These are phyloP conservation scores for Scheffersomyces coipomensis DNA, from an alignment of 805 yeast species.

Conservation along the genomic window DNA sequence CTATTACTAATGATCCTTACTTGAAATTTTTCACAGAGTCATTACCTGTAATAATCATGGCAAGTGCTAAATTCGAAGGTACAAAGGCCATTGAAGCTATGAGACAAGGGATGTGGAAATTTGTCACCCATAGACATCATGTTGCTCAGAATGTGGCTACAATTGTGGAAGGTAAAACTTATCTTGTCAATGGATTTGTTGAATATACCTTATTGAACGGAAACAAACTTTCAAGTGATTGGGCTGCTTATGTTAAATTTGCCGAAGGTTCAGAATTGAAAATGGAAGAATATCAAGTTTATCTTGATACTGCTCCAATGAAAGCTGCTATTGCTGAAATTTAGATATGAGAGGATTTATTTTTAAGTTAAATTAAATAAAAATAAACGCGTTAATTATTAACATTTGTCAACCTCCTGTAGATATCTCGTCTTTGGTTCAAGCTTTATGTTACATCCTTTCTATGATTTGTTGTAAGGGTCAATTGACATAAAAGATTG, in stretches of 20 bases:
- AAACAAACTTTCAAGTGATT: slow-evolving; percentile 4
- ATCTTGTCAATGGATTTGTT: slow-evolving; percentile 10
- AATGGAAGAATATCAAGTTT: slow-evolving; percentile 11
- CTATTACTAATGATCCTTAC: slow-evolving; percentile 9
- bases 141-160: slow-evolving; percentile 9
- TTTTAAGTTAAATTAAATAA: too few relatives aligned
- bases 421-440: too few relatives aligned
- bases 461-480: too few relatives aligned
- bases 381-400: too few relatives aligned
- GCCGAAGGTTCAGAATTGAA: slow-evolving; percentile 3
- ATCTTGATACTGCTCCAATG: slow-evolving; percentile 5
- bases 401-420: too few relatives aligned
- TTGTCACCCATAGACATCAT: slow-evolving; percentile 11
- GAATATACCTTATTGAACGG: slow-evolving; percentile 10
- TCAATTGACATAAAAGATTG: too few relatives aligned
- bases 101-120: slow-evolving; percentile 11
- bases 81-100: slow-evolving; percentile 4
- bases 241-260: slow-evolving; percentile 9
- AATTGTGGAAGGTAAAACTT: not conserved
- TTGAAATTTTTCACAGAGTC: slow-evolving; percentile 5
- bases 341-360: too few relatives aligned
- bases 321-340: not conserved
- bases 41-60: slow-evolving; percentile 9
- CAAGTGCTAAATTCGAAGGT: slow-evolving; percentile 6
- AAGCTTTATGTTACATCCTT: too few relatives aligned